Evolutionary conservation across 2,329 filamentous ascomycete species (phyloP).

Genomic region (Aureobasidium sp.): DNA sequence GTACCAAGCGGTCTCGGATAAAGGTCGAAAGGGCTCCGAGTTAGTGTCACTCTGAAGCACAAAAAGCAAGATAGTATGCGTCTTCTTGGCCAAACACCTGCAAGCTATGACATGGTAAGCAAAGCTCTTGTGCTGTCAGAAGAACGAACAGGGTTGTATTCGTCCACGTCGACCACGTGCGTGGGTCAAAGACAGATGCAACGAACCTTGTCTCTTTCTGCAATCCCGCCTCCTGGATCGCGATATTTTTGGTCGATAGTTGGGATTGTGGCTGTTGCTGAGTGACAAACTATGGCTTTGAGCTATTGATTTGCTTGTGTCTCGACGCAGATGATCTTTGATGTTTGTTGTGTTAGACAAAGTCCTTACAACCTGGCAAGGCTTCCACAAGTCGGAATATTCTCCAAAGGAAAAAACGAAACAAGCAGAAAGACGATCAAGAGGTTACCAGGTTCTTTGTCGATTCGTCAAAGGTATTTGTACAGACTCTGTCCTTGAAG

Average conservation of each 20-base stretch:
- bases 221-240: not conserved
- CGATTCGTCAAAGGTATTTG: conserved; percentile 11
- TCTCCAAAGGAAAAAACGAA: conserved; percentile 1
- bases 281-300: not conserved
- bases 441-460: conserved; percentile 11
- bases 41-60: conserved; percentile 9
- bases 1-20: conserved; percentile 9
- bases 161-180: not conserved
- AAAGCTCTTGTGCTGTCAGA: not conserved
- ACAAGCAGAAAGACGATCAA: not conserved
- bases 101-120: conserved; percentile 6
- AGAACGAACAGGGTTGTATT: not conserved
- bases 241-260: not conserved
- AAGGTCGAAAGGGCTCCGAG: conserved; percentile 5
- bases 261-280: not conserved
- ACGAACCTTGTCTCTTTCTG: conserved; percentile 5
- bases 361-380: conserved; percentile 2
- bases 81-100: conserved; percentile 3
- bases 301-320: conserved; percentile 8
- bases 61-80: conserved; percentile 12
- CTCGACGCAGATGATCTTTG: conserved; percentile 2
- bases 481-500: not conserved
- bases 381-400: not conserved
- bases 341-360: conserved; percentile 9
- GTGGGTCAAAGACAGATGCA: not conserved